phyloP scores from a whole-genome alignment of 208 protist species.

The Phytomonas sp. region DNA sequence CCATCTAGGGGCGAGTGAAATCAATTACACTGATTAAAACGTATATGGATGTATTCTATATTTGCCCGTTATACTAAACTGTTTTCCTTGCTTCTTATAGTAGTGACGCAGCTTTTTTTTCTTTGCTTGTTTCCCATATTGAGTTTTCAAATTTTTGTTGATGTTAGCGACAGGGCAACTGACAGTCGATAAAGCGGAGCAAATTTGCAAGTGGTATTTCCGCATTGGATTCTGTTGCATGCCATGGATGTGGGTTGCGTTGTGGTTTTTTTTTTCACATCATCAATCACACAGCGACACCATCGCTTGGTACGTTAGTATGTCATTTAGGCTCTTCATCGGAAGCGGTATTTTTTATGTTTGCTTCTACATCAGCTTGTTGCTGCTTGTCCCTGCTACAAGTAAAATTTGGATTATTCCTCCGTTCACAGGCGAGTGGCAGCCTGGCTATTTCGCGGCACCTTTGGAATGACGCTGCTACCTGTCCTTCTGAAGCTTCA shows the following conservation, averaged over 20 bases:
- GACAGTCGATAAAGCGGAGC: conserved; percentile 19
- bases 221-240: conserved; percentile 16
- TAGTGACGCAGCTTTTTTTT: background rate
- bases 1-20: background rate
- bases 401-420: conserved; percentile 23
- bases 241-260: conserved; percentile 22
- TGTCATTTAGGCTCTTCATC: conserved; percentile 11
- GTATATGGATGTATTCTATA: background rate
- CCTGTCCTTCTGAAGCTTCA: background rate
- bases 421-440: conserved; percentile 18
- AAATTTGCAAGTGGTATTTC: conserved; percentile 19
- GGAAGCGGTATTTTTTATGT: conserved; percentile 3
- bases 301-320: conserved; percentile 20
- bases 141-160: conserved; percentile 2
- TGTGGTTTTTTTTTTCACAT: conserved; percentile 19
- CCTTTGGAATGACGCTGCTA: background rate
- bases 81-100: background rate
- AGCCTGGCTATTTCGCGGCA: conserved; percentile 21
- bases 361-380: conserved; percentile 1
- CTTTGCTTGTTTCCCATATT: conserved; percentile 8
- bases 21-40: background rate
- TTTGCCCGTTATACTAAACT: background rate
- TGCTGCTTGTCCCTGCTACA: conserved; percentile 11
- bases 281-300: conserved; percentile 20
- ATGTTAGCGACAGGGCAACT: conserved; percentile 23